These are phyloP conservation scores for Cryptosporidium tyzzeri DNA, from an alignment of 169 alveolate species.

Conservation along the genomic window DNA sequence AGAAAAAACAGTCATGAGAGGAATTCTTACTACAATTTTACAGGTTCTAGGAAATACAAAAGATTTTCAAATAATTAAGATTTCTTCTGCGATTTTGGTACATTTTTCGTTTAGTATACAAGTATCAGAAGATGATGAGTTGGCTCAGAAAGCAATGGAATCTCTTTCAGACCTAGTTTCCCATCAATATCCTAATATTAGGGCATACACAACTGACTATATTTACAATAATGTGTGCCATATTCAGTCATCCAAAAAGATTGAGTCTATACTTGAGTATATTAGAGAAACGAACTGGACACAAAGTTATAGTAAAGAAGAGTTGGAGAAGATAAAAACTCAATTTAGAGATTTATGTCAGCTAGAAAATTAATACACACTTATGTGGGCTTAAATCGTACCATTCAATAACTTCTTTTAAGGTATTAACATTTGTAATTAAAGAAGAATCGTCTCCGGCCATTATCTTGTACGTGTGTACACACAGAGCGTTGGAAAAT, in stretches of 20 bases:
- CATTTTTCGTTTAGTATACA: constrained; percentile 13
- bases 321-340: not conserved
- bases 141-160: not conserved
- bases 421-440: too few species aligned
- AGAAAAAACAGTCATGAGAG: not conserved
- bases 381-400: not conserved
- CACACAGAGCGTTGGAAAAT: not conserved
- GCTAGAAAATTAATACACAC: not conserved
- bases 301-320: not conserved
- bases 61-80: constrained; percentile 20
- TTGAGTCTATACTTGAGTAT: constrained; percentile 10
- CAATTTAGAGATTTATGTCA: not conserved
- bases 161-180: constrained; percentile 22
- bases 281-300: constrained; percentile 44
- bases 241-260: constrained; percentile 13
- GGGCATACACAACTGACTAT: constrained; percentile 49
- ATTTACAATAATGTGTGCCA: constrained; percentile 56
- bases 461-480: constrained; percentile 26
- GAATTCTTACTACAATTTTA: not conserved
- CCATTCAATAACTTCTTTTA: not conserved
- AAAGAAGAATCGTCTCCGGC: constrained; percentile 2
- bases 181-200: constrained; percentile 55
- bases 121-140: not conserved
- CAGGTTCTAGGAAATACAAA: not conserved
- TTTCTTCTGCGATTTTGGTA: constrained; percentile 12